These are phyloP conservation scores for Francoa sonchifolia DNA, from an alignment of 441 rosid genomes.

Conservation along the genomic window DNA sequence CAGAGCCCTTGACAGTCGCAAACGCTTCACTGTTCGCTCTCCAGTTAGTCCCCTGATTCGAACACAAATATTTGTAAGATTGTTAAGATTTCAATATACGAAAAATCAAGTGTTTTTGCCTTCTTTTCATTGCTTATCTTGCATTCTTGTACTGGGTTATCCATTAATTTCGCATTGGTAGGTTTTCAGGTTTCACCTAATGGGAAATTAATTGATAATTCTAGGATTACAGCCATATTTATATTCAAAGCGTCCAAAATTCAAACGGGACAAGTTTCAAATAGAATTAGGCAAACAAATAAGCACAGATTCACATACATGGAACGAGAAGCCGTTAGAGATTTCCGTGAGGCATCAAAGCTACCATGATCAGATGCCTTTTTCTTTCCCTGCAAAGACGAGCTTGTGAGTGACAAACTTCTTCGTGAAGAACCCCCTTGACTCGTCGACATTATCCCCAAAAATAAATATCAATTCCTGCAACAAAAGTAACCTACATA, in stretches of 20 bases:
- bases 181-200: too few relatives aligned
- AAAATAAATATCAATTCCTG: slow-evolving; percentile 1
- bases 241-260: too few relatives aligned
- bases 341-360: slow-evolving; percentile 39
- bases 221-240: too few relatives aligned
- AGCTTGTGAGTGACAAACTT: slow-evolving; percentile 36
- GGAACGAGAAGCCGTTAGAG: slow-evolving; percentile 47
- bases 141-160: too few relatives aligned
- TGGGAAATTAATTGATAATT: too few relatives aligned
- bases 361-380: slow-evolving; percentile 40
- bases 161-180: too few relatives aligned
- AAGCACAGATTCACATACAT: slow-evolving; percentile 27
- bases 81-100: not conserved
- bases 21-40: slow-evolving; percentile 79
- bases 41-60: slow-evolving; percentile 65
- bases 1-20: slow-evolving; percentile 83
- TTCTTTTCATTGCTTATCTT: too few relatives aligned
- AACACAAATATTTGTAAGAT: not conserved
- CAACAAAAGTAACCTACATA: too few relatives aligned
- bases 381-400: slow-evolving; percentile 44
- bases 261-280: too few relatives aligned
- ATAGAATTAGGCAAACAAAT: not conserved
- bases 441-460: slow-evolving; percentile 41
- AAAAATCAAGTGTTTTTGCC: too few relatives aligned
- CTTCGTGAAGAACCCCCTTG: slow-evolving; percentile 65